A percentile compares a stretch with the other conserved stretches of the same genome.
phyloP scores from a whole-genome alignment of 2,329 filamentous ascomycete species.

The Hypoxylon sp. region DNA sequence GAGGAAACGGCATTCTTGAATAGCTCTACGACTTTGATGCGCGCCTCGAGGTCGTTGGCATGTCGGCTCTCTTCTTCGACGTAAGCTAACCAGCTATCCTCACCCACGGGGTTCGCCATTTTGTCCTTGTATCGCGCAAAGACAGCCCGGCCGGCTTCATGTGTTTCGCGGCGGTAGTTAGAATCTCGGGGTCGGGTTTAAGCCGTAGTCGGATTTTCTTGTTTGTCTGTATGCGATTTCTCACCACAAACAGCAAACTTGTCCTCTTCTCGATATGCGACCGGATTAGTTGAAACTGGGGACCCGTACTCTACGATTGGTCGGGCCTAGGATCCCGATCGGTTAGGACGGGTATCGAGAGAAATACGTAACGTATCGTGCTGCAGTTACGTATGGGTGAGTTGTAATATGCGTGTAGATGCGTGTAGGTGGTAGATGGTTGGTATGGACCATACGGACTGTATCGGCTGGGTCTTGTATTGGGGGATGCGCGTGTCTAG shows the following conservation, averaged over 20 bases:
- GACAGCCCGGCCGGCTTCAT: slow-evolving; percentile 44
- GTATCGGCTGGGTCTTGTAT: slow-evolving; percentile 7
- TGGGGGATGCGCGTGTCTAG: slow-evolving; percentile 21
- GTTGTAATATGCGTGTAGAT: slow-evolving; percentile 23
- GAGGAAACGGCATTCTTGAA: slow-evolving; percentile 78
- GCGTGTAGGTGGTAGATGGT: background rate
- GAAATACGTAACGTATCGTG: slow-evolving; percentile 36
- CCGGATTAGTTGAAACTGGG: slow-evolving; percentile 28
- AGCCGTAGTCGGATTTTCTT: slow-evolving; percentile 19
- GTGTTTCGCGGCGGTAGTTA: slow-evolving; percentile 40
- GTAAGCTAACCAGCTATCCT: slow-evolving; percentile 83
- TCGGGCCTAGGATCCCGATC: slow-evolving; percentile 32
- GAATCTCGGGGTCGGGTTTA: slow-evolving; percentile 23
- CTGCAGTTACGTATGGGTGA: slow-evolving; percentile 32
- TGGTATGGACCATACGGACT: slow-evolving; percentile 4
- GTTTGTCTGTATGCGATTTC: slow-evolving; percentile 28
- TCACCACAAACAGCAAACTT: slow-evolving; percentile 29
- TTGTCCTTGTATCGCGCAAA: slow-evolving; percentile 45
- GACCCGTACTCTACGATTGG: slow-evolving; percentile 34
- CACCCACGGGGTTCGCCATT: slow-evolving; percentile 75
- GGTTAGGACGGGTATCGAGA: slow-evolving; percentile 21
- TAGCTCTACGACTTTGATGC: slow-evolving; percentile 78
- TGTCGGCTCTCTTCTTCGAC: slow-evolving; percentile 78
- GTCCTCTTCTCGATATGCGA: slow-evolving; percentile 40
- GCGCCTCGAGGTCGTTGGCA: slow-evolving; percentile 74